A percentile compares a stretch with the other conserved stretches of the same genome.
These are phyloP conservation scores for Aspergillus unguis DNA, from an alignment of 2,329 filamentous ascomycete genomes.

Conservation along the genomic window DNA sequence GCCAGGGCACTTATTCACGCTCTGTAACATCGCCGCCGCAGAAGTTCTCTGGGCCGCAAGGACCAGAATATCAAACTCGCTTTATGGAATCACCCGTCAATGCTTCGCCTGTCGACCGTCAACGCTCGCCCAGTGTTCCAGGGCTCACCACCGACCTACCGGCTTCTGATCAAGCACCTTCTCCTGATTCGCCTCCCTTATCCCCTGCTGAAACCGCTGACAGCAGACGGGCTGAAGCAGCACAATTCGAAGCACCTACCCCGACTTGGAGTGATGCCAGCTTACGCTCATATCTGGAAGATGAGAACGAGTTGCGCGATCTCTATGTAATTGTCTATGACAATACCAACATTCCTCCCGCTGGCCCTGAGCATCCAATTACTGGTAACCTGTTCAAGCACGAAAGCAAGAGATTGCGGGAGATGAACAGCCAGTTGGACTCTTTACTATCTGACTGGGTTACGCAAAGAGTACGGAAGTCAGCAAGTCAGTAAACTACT, in stretches of 20 bases:
- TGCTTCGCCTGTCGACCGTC: conserved; percentile 55
- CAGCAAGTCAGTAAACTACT: conserved; percentile 17
- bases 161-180: conserved; percentile 62
- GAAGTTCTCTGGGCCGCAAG: conserved; percentile 22
- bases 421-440: conserved; percentile 88
- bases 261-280: conserved; percentile 82
- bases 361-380: conserved; percentile 79
- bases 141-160: conserved; percentile 68
- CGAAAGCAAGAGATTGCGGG: conserved; percentile 78
- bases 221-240: conserved; percentile 33
- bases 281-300: conserved; percentile 85
- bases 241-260: conserved; percentile 53
- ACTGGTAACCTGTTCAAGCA: conserved; percentile 77
- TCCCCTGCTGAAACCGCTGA: conserved; percentile 35
- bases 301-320: conserved; percentile 82
- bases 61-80: conserved; percentile 40
- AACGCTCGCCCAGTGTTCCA: conserved; percentile 50
- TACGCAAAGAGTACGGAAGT: conserved; percentile 39
- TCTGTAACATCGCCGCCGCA: conserved; percentile 31
- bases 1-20: conserved; percentile 9
- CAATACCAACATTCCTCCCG: conserved; percentile 76
- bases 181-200: conserved; percentile 62
- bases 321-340: conserved; percentile 90
- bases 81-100: conserved; percentile 67
- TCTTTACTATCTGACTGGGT: conserved; percentile 81